Evolutionary conservation across 192 early-diverging fungal species (phyloP), one percentile per base, ranked within the genome.

Genomic region (Funneliformis geosporum): DNA sequence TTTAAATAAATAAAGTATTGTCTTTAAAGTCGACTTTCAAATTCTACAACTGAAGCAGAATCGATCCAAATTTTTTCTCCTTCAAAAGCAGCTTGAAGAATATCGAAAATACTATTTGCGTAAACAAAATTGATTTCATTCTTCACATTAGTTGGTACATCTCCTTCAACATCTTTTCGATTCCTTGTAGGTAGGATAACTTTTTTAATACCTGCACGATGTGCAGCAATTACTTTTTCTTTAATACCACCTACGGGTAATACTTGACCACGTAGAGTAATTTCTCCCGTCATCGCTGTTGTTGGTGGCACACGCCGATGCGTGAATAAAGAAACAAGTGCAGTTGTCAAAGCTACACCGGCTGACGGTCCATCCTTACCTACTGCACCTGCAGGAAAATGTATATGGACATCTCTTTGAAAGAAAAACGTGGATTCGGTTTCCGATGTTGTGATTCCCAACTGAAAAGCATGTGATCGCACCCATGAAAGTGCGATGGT

Each of bases 161-260:
- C 90, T 33, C 90, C 79, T 64, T 82, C 80, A 43, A 94, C 83
- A 80, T 96, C 93, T 74, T 92, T 93, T 60, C 82, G 84, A 82
- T 95, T 95, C 0, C 89, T 79, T 10, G 85, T 71, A 8, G 95
- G 95, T 78, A 96, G 64, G 62, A 95, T 89, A 61, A 96, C 88
- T 66, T 88, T 88, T 73, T 86, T 84, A 55, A 96, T 89, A n/a
- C 92, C 91, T 28, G 91, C 91, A 8, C 92, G 87, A 78, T 96
- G 93, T 0, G 94, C 95, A 1, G 94, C 92, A 25, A 96, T 87
- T 0, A 94, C 88, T 80, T 96, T 96, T 79, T 96, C 95, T 81
- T 94, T 95, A 76, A 96, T 91, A 25, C 95, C 95, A 1, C 95
- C 95, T 3, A 96, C 93, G 39, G 93, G 92, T 46, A 94, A 83